phyloP scores from a whole-genome alignment of 305 asterid genomes.

The Ilex paraguariensis region DNA sequence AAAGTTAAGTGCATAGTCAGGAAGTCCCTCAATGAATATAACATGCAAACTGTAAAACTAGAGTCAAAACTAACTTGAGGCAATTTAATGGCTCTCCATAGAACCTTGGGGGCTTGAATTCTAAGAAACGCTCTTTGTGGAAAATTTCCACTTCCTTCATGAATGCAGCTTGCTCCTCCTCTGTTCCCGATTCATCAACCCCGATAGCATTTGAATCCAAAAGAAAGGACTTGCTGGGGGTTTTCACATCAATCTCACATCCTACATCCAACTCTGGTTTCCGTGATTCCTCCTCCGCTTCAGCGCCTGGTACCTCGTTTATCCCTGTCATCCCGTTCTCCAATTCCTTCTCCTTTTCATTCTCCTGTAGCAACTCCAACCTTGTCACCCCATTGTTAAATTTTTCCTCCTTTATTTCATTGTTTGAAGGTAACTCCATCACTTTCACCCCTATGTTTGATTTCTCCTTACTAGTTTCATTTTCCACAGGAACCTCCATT shows the following conservation, averaged over 20 bases:
- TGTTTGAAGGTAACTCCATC: neutral
- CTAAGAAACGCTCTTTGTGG: slow-evolving; percentile 68
- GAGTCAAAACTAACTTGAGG: slow-evolving; percentile 55
- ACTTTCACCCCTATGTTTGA: neutral
- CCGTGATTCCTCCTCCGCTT: slow-evolving; percentile 26
- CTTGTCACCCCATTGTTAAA: slow-evolving; percentile 12
- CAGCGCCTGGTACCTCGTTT: slow-evolving; percentile 23
- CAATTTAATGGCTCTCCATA: slow-evolving; percentile 83
- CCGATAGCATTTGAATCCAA: slow-evolving; percentile 46
- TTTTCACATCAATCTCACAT: slow-evolving; percentile 28
- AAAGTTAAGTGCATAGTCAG: slow-evolving; percentile 5
- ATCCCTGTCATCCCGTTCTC: slow-evolving; percentile 26
- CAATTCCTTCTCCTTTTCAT: slow-evolving; percentile 19
- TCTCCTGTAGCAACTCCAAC: slow-evolving; percentile 3
- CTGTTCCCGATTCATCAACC: slow-evolving; percentile 69
- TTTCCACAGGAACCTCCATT: neutral
- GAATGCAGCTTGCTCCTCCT: slow-evolving; percentile 81
- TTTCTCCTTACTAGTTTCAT: neutral
- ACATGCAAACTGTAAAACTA: slow-evolving; percentile 3
- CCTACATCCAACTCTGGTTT: slow-evolving; percentile 19
- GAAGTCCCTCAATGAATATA: neutral
- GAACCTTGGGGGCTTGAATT: slow-evolving; percentile 80
- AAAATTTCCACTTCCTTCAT: slow-evolving; percentile 73
- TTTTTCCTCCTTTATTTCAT: slow-evolving; percentile 19
- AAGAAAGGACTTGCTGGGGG: slow-evolving; percentile 42